These are phyloP conservation scores for Buddleja alternifolia DNA, from an alignment of 257 asterid species.

Conservation along the genomic window DNA sequence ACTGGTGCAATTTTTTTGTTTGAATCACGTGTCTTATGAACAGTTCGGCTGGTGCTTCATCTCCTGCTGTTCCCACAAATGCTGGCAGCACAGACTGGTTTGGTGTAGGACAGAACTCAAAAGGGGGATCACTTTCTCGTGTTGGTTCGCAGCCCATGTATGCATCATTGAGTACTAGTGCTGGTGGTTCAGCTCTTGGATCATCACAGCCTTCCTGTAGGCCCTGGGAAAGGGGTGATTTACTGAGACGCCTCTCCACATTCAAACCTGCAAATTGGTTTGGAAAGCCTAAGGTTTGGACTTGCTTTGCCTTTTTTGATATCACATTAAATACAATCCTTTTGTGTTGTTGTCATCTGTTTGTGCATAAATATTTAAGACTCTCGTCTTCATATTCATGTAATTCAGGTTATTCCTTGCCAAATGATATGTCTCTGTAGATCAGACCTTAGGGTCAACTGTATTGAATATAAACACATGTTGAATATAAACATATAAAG, in stretches of 20 bases:
- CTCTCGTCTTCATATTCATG: constrained; percentile 13
- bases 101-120: constrained; percentile 78
- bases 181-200: constrained; percentile 91
- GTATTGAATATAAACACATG: not conserved
- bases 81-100: constrained; percentile 87
- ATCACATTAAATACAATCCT: constrained; percentile 16
- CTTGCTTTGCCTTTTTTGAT: constrained; percentile 25
- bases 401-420: constrained; percentile 12
- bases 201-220: constrained; percentile 96
- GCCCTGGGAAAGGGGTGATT: constrained; percentile 99
- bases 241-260: constrained; percentile 90
- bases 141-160: constrained; percentile 76
- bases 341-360: constrained; percentile 11
- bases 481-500: not conserved
- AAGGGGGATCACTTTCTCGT: constrained; percentile 85
- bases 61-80: constrained; percentile 85
- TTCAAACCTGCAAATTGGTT: constrained; percentile 92
- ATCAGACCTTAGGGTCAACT: constrained; percentile 25
- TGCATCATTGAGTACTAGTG: constrained; percentile 84
- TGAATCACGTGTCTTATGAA: constrained; percentile 9
- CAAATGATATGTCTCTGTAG: not conserved
- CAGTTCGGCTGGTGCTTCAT: constrained; percentile 99
- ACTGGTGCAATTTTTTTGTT: constrained; percentile 1
- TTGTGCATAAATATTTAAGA: not conserved
- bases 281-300: constrained; percentile 90